Percentiles rank a stretch among this genome's conserved stretches.
Conservation (phyloP, 306 rosid genomes). For the Glycine tomentella region DNA sequence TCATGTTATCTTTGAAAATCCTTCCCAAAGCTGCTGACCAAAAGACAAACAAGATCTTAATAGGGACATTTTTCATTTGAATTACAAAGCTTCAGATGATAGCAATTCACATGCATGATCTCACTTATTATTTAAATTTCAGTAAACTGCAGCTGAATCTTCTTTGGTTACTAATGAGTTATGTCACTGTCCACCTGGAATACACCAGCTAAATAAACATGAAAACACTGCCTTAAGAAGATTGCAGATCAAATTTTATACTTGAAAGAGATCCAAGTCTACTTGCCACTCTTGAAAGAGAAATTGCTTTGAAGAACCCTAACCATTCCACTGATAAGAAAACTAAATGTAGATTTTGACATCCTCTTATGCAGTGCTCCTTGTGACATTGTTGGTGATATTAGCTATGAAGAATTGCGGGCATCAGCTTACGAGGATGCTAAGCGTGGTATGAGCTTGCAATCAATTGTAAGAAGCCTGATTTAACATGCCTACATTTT, state of each 20-base stretch:
- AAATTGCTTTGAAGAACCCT: slow-evolving; percentile 18
- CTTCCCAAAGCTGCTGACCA: slow-evolving; percentile 6
- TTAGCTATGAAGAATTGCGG: slow-evolving; percentile 90
- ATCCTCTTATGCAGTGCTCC: slow-evolving; percentile 63
- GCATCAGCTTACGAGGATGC: slow-evolving; percentile 89
- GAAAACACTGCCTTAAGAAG: slow-evolving; percentile 28
- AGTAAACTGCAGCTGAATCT: slow-evolving; percentile 11
- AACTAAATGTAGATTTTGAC: slow-evolving; percentile 24
- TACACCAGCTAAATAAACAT: slow-evolving; percentile 27
- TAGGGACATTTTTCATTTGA: slow-evolving; percentile 5
- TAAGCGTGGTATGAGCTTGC: slow-evolving; percentile 68
- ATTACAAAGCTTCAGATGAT: slow-evolving; percentile 21
- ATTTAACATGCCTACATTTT: slow-evolving; percentile 27
- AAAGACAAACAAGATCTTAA: slow-evolving; percentile 31
- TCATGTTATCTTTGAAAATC: background rate
- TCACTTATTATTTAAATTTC: slow-evolving; percentile 18
- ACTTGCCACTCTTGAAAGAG: slow-evolving; percentile 36
- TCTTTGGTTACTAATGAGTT: slow-evolving; percentile 35
- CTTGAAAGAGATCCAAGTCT: slow-evolving; percentile 22
- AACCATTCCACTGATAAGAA: slow-evolving; percentile 25
- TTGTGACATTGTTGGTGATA: slow-evolving; percentile 90
- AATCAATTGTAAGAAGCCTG: slow-evolving; percentile 72
- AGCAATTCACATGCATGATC: background rate
- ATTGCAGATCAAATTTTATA: background rate
- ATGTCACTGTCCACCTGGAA: slow-evolving; percentile 20